Percentiles rank a stretch among this genome's conserved stretches.
Evolutionary conservation across 192 early-diverging fungal species (phyloP).

Genomic region (Obelidium mucronatum): DNA sequence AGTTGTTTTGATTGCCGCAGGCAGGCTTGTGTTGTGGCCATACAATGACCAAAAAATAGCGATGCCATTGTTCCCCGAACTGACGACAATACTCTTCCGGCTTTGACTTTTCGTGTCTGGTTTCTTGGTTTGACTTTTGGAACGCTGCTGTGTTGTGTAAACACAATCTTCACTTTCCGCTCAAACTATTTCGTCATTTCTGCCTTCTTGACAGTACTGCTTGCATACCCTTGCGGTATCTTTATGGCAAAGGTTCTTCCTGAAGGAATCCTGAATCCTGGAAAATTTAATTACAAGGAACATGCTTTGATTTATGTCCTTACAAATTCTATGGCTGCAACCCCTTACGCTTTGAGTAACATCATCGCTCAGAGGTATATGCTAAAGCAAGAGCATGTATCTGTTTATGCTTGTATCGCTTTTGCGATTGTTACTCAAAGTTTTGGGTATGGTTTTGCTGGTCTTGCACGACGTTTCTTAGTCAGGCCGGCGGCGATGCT

Average conservation of each 20-base stretch:
- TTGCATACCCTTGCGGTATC: slow-evolving; percentile 74
- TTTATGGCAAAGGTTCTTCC: slow-evolving; percentile 70
- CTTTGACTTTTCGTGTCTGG: slow-evolving; percentile 77
- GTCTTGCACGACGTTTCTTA: slow-evolving; percentile 75
- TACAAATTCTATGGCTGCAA: not conserved
- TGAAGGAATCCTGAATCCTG: slow-evolving; percentile 24
- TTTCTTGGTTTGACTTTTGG: slow-evolving; percentile 74
- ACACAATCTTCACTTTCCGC: slow-evolving; percentile 44
- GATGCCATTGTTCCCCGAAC: slow-evolving; percentile 66
- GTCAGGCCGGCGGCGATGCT: slow-evolving; percentile 87
- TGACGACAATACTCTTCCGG: slow-evolving; percentile 67
- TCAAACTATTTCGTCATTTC: slow-evolving; percentile 40
- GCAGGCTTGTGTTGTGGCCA: too few relatives aligned
- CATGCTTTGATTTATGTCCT: slow-evolving; percentile 74
- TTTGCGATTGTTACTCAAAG: slow-evolving; percentile 72
- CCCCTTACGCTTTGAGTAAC: slow-evolving; percentile 58
- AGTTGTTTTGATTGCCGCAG: too few relatives aligned
- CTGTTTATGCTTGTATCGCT: slow-evolving; percentile 32
- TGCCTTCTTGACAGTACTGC: slow-evolving; percentile 43
- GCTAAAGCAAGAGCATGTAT: slow-evolving; percentile 9
- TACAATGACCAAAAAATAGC: not conserved
- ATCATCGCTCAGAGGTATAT: slow-evolving; percentile 34
- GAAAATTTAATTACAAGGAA: slow-evolving; percentile 72
- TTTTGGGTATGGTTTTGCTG: slow-evolving; percentile 75
- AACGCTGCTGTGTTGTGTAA: slow-evolving; percentile 16